Evolutionary conservation across 2,329 filamentous ascomycete species (phyloP), one percentile per base, ranked within the genome.

Genomic region (Fusarium xyrophilum): DNA sequence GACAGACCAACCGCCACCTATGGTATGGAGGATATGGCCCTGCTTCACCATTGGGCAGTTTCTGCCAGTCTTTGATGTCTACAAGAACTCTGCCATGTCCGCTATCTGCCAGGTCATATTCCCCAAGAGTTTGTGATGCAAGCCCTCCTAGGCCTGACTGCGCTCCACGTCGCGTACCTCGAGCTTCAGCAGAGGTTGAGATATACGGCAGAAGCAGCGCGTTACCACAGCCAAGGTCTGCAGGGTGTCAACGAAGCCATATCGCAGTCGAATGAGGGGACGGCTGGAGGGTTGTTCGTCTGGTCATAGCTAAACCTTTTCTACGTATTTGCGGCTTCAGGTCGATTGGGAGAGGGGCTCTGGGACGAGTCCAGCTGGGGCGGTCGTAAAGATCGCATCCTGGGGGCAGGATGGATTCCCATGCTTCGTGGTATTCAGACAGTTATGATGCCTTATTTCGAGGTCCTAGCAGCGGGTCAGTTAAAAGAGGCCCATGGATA

Each of bases 271-370:
- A 40, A 3, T 2, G 21, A 62, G 1, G 42, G 15, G 5, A 13
- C 8, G 4, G 50, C 60, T 0, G 59, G 63, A 1, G 48, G 42
- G 0, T 5, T 63, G 7, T 63, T 63, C 5, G 8, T 32, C 3
- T 63, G 60, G 60, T 63, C 60, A 1, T 43, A 58, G 5, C 36
- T 63, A 11, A 63, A 63, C 19, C 25, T 63, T 3, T 5, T 63
- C 0, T 63, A 63, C 11, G 60, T 63, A 0, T 56, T 63, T 15
- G 60, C 30, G 6, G 12, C 54, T 3, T 47, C 59, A 0, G 60
- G 60, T 8, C 58, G 60, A 8, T 7, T 63, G 9, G 58, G 60
- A 3, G 11, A 63, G 23, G 60, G 30, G 1, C 9, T 56, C 3
- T 63, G 60, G 60, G 48, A 56, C 1, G 58, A 63, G 2, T 42